Evolutionary conservation across 345 rosid genomes (phyloP).

Genomic region (Carallia pectinifolia): DNA sequence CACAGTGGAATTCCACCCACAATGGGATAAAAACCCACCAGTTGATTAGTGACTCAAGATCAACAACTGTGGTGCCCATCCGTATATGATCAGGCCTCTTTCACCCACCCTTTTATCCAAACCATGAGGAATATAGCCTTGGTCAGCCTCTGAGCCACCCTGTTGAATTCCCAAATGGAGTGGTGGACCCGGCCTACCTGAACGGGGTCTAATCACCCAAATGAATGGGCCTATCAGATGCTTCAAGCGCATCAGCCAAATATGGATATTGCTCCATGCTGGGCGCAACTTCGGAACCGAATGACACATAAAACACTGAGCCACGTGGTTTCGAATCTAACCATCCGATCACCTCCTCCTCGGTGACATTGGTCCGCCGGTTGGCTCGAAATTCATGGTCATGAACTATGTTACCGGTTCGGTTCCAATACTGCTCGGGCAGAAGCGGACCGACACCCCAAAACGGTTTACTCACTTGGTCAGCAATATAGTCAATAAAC

Average conservation of each 20-base stretch:
- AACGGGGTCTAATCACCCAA: slow-evolving; percentile 25
- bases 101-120: slow-evolving; percentile 25
- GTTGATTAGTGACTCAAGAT: slow-evolving; percentile 46
- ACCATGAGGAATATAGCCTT: slow-evolving; percentile 13
- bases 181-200: slow-evolving; percentile 21
- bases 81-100: slow-evolving; percentile 40
- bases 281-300: slow-evolving; percentile 43
- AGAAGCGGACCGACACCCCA: slow-evolving; percentile 49
- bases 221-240: slow-evolving; percentile 19
- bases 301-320: slow-evolving; percentile 40
- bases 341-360: slow-evolving; percentile 35
- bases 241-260: slow-evolving; percentile 25
- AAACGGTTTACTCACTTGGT: slow-evolving; percentile 29
- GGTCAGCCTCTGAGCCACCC: not conserved
- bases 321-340: slow-evolving; percentile 33
- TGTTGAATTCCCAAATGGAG: slow-evolving; percentile 10
- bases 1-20: slow-evolving; percentile 57
- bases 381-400: slow-evolving; percentile 29
- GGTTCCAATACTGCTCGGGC: slow-evolving; percentile 36
- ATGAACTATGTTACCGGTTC: slow-evolving; percentile 26
- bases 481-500: slow-evolving; percentile 26
- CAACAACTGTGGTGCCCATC: slow-evolving; percentile 57
- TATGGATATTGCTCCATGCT: slow-evolving; percentile 20
- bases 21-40: slow-evolving; percentile 51
- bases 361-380: slow-evolving; percentile 26